phyloP scores from a whole-genome alignment of 1,284 basidiomycete species.

The Rhodotorula sp. region DNA sequence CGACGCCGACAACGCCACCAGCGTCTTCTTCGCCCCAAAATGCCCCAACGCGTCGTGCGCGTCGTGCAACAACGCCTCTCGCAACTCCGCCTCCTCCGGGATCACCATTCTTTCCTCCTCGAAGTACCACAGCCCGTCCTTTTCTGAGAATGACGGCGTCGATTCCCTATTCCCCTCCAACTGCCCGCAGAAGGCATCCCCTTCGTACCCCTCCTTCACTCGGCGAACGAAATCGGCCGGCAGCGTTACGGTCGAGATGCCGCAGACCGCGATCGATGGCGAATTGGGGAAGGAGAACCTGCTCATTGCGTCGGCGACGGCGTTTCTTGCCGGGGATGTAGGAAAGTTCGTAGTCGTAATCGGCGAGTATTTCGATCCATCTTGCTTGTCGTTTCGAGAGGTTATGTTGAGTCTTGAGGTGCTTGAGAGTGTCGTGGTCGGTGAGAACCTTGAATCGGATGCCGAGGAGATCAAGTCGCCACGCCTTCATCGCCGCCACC shows the following conservation, averaged over 20 bases:
- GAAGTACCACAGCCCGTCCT: conserved; percentile 47
- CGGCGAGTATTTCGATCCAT: conserved; percentile 43
- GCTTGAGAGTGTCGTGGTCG: not conserved
- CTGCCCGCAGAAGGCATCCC: conserved; percentile 46
- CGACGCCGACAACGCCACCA: conserved; percentile 42
- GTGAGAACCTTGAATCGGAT: not conserved
- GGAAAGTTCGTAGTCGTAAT: conserved; percentile 48
- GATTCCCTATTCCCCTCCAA: conserved; percentile 19
- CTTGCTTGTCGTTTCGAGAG: not conserved
- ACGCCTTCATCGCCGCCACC: not conserved
- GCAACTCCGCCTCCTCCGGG: conserved; percentile 38
- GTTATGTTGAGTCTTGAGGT: not conserved
- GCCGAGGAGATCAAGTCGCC: not conserved
- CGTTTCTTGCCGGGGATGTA: conserved; percentile 49
- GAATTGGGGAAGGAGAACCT: conserved; percentile 6
- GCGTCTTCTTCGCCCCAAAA: conserved; percentile 50
- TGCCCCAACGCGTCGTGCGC: conserved; percentile 51
- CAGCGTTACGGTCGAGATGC: conserved; percentile 53
- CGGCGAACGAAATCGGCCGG: conserved; percentile 36
- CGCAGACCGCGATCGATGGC: conserved; percentile 34
- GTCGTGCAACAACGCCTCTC: conserved; percentile 43
- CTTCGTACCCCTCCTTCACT: conserved; percentile 42
- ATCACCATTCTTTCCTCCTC: conserved; percentile 46
- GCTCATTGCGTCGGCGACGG: conserved; percentile 43
- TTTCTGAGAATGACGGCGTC: too few relatives aligned